A percentile compares a stretch with the other conserved stretches of the same genome.
phyloP scores from a whole-genome alignment of 73 alveolate genomes.

The Tetrahymena malaccensis region DNA sequence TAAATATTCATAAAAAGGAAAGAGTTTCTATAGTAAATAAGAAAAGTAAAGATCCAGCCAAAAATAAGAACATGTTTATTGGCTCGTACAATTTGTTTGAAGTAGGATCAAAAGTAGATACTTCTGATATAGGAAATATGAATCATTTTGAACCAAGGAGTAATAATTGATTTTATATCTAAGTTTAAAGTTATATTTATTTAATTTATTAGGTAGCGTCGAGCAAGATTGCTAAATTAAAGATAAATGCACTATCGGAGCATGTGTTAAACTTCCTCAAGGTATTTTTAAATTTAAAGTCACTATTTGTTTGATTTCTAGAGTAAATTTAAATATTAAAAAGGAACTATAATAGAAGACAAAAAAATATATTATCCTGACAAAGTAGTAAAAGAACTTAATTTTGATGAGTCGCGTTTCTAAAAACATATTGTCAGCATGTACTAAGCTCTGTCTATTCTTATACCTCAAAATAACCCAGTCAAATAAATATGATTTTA shows the following conservation, averaged over 20 bases:
- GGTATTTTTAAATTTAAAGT: neutral
- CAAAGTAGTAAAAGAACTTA: neutral
- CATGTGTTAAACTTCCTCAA: neutral
- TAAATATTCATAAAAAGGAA: neutral
- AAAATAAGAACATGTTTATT: constrained; percentile 37
- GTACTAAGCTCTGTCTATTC: neutral
- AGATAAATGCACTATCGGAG: neutral
- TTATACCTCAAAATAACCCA: neutral
- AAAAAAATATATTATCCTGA: neutral
- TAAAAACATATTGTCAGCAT: neutral
- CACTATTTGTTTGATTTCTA: neutral
- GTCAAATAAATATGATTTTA: neutral
- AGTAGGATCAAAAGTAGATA: constrained; percentile 55
- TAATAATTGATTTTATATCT: neutral
- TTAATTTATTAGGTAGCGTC: neutral
- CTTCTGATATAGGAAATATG: constrained; percentile 58
- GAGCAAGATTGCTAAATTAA: neutral
- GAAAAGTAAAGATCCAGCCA: constrained; percentile 51
- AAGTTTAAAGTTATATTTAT: neutral
- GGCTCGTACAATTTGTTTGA: constrained; percentile 76
- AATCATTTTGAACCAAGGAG: constrained; percentile 61
- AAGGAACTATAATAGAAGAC: neutral
- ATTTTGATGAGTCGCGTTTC: neutral
- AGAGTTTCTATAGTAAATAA: constrained; percentile 40
- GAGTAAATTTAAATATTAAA: neutral